These are phyloP conservation scores for Populus nigra DNA, from an alignment of 345 rosid genomes.

Conservation along the genomic window DNA sequence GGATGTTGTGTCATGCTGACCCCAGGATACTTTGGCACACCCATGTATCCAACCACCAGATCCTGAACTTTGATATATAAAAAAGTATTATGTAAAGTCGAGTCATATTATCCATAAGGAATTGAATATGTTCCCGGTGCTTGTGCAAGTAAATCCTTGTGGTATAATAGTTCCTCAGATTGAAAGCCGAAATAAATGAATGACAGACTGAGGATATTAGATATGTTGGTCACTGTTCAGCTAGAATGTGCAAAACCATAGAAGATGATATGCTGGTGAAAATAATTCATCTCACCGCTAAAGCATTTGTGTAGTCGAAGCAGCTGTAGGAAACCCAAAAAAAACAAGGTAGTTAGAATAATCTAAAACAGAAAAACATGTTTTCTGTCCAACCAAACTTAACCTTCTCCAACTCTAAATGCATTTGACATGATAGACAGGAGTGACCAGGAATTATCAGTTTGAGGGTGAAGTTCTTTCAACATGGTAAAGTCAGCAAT, in stretches of 20 bases:
- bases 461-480: not conserved
- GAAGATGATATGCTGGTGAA: not conserved
- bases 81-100: constrained; percentile 9
- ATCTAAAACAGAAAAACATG: not conserved
- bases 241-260: not conserved
- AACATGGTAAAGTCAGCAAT: not conserved
- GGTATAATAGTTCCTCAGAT: not conserved
- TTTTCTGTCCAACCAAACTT: not conserved
- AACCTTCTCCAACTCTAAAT: not conserved
- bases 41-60: constrained; percentile 96
- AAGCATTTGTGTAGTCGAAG: constrained; percentile 93
- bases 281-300: constrained; percentile 66
- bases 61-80: constrained; percentile 46
- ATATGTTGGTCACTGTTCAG: not conserved
- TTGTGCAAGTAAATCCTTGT: not conserved
- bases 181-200: not conserved
- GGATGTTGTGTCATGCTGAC: constrained; percentile 92
- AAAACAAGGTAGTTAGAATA: constrained; percentile 15
- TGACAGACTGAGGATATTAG: not conserved
- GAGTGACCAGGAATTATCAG: not conserved
- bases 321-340: constrained; percentile 53
- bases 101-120: not conserved
- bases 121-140: not conserved
- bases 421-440: not conserved
- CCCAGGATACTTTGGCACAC: constrained; percentile 89